A percentile compares a stretch with the other conserved stretches of the same genome.
phyloP scores from a whole-genome alignment of 2,329 filamentous ascomycete genomes.

The Ambrosiella beaveri region DNA sequence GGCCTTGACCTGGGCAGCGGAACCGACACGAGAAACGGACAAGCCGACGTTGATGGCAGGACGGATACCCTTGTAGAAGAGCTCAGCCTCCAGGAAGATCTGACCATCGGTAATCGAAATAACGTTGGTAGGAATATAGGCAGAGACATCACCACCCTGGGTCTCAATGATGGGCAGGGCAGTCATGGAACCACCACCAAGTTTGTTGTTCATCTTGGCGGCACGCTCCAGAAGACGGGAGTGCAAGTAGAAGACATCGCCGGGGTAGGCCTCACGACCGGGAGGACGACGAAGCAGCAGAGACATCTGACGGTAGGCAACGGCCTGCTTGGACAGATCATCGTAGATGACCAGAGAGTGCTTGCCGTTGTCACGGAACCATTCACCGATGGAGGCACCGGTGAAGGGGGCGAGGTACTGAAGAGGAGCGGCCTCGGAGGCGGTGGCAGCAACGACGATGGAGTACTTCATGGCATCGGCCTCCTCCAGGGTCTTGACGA shows the following conservation, averaged over 20 bases:
- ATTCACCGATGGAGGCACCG: slow-evolving; percentile 45
- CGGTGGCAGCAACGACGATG: slow-evolving; percentile 84
- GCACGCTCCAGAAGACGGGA: slow-evolving; percentile 98
- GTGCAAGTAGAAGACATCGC: slow-evolving; percentile 99
- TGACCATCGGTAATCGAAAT: slow-evolving; percentile 99
- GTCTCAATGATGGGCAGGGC: slow-evolving; percentile 97
- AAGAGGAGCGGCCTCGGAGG: slow-evolving; percentile 87
- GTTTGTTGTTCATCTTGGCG: slow-evolving; percentile 95
- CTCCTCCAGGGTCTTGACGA: slow-evolving; percentile 99
- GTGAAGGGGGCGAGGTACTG: slow-evolving; percentile 94
- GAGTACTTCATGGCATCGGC: slow-evolving; percentile 99
- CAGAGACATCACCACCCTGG: slow-evolving; percentile 99
- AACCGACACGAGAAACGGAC: slow-evolving; percentile 98
- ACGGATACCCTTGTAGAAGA: slow-evolving; percentile 99
- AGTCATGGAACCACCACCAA: slow-evolving; percentile 89
- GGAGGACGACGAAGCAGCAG: slow-evolving; percentile 93
- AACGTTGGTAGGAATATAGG: slow-evolving; percentile 99
- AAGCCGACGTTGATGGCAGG: slow-evolving; percentile 99
- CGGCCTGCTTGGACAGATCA: slow-evolving; percentile 94
- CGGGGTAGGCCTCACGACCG: slow-evolving; percentile 97
- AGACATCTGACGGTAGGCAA: slow-evolving; percentile 98
- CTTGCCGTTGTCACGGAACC: slow-evolving; percentile 68
- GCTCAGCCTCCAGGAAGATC: slow-evolving; percentile 98
- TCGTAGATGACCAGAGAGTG: slow-evolving; percentile 87
- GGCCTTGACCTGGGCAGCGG: slow-evolving; percentile 97